Base-by-base conservation (phyloP, 768 basidiomycete species). In the Boletus subcaerulescens region DNA sequence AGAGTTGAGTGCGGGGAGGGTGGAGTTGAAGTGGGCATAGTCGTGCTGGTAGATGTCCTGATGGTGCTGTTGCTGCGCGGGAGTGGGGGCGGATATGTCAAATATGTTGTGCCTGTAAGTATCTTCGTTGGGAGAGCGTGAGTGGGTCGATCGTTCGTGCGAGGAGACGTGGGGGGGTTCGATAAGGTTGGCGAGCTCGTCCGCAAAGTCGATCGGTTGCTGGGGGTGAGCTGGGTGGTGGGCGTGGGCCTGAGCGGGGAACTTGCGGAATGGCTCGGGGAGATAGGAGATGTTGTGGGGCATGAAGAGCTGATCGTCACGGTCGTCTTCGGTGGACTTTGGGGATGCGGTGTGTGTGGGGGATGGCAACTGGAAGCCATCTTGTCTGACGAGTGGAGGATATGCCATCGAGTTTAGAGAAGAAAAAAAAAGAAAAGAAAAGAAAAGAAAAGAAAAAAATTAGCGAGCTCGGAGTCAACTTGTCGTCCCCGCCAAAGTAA, bases 331-430 rank as follows among this genome's bases (percentile, higher is more conserved):
- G 61, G 71, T 45, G 35, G 71, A 56, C 57, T 71, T 60, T 22
- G 70, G 64, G 0, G 64, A 65, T 0, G 70, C 54, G 1, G 67
- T 69, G 36, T 65, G 65, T 6, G 75, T 67, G 22, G 82, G 77
- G 45, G 76, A 76, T 20, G 82, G 80, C 35, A 85, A 63, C 58
- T 87, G 84, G 68, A 91, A 91, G 62, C 89, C 89, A 72, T 89
- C 85, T 65, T 87, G 84, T 56, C 87, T 76, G 59, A 89, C 66
- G 55, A 70, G 60, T 42, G 65, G 51, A 3, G 67, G 53, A 66
- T 71, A 68, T 50, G 69, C 60, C 66, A 71, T 69, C 41, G 46
- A 12, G 31, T 24, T 20, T 9, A 20, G 31, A 35, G 22, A 13
- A 44, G 36, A 35, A 32, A 12, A 18, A 24, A 33, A 33, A 20